Base-by-base conservation (phyloP, 1,139 yeast species). In the Taphrina wiesneri region DNA sequence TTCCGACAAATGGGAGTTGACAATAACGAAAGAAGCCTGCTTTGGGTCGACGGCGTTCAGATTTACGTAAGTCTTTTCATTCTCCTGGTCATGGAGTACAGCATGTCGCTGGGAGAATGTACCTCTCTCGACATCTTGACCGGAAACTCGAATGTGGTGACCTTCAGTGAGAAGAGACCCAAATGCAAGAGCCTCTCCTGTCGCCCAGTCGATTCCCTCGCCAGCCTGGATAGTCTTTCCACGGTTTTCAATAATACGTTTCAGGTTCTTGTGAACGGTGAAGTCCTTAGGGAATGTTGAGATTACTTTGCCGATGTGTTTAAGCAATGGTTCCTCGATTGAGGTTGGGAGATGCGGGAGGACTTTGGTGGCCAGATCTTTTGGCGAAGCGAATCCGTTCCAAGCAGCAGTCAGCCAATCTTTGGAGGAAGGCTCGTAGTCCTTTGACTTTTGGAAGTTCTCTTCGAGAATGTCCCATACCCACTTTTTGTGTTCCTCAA, bases 111-210 rank as follows among this genome's bases (percentile, higher is more conserved):
- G 99, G 69, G 99, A 93, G 84, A 93, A 93, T 57, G 99, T 93
- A 83, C 99, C 99, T 86, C 99, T 91, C 84, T 95, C 99, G 72
- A 93, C 99, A 85, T 93, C 99, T 82, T 93, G 98, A 77, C 99
- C 99, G 63, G 97, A 90, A 67, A 93, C 88, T 83, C 99, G 90
- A 69, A 93, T 96, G 74, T 93, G 96, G 80, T 88, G 89, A 70
- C 99, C 99, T 80, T 93, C 99, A 75, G 87, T 79, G 67, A 88
- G 87, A 74, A 93, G 83, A 65, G 97, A 85, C 76, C 98, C 99
- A 75, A 87, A 92, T 47, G 99, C 99, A 75, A 93, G 86, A 56
- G 98, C 98, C 82, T 93, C 99, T 84, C 97, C 99, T 69, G 99
- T 93, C 56, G 99, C 88, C 98, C 98, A 93, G 80, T 95, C 99